Conservation (phyloP, 192 early-diverging fungal species). For the Spizellomyces sp. region DNA sequence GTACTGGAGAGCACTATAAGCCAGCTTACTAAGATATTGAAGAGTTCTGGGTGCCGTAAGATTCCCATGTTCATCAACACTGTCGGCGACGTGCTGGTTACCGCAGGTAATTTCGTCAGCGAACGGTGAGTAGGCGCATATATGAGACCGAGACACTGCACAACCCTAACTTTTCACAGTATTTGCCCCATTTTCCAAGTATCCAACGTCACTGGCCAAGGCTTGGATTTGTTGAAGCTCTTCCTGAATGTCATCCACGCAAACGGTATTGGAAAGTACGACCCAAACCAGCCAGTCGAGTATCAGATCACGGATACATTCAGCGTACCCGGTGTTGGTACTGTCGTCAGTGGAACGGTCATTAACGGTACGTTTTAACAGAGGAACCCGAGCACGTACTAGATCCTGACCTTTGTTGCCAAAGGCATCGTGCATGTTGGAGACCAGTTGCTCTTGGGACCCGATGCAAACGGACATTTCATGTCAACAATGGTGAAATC, state of each 20-base stretch:
- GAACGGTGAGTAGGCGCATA: slow-evolving; percentile 49
- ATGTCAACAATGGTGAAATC: slow-evolving; percentile 74
- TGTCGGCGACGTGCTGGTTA: slow-evolving; percentile 73
- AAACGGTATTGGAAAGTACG: slow-evolving; percentile 61
- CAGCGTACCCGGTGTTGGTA: slow-evolving; percentile 83
- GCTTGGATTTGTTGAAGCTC: slow-evolving; percentile 69
- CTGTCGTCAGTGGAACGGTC: slow-evolving; percentile 86
- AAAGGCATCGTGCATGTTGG: slow-evolving; percentile 75
- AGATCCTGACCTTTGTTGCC: too few relatives aligned
- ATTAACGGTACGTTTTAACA: slow-evolving; percentile 2
- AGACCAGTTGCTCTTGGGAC: slow-evolving; percentile 82
- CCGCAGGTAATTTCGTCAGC: slow-evolving; percentile 79
- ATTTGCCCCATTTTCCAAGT: slow-evolving; percentile 96
- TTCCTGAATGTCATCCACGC: slow-evolving; percentile 84
- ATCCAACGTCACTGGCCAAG: slow-evolving; percentile 86
- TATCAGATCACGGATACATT: slow-evolving; percentile 91
- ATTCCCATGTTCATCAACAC: slow-evolving; percentile 85
- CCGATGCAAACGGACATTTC: slow-evolving; percentile 83
- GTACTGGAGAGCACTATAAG: slow-evolving; percentile 82
- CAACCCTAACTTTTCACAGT: slow-evolving; percentile 34
- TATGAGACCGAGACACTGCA: not conserved
- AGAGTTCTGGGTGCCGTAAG: slow-evolving; percentile 88
- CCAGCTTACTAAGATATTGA: slow-evolving; percentile 80
- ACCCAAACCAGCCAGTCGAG: slow-evolving; percentile 62
- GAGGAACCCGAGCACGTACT: too few relatives aligned